Conservation (phyloP, 345 rosid species). For the Eucalyptus urophylla region DNA sequence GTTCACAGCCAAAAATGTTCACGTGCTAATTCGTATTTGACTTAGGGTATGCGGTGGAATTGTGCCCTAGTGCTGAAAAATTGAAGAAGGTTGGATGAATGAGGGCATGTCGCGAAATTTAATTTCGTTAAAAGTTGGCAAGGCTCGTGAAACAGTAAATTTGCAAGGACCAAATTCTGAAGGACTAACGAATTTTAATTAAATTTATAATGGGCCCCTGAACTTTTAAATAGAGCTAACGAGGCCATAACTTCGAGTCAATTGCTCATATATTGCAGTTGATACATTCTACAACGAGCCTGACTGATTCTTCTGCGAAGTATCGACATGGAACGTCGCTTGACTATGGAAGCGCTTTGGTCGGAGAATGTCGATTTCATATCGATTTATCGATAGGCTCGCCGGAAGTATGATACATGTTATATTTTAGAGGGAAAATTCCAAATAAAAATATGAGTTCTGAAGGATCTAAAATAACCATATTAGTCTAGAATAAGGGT, state of each 20-base stretch:
- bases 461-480: rapidly evolving
- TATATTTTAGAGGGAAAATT: neutral
- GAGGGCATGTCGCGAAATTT: too few relatives aligned
- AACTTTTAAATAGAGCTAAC: neutral
- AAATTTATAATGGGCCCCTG: neutral
- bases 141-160: neutral
- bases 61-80: too few relatives aligned
- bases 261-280: neutral
- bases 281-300: neutral
- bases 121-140: neutral
- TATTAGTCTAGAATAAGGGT: rapidly evolving
- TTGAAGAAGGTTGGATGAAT: too few relatives aligned
- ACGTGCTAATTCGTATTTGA: neutral
- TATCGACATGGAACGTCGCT: rapidly evolving
- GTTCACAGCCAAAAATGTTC: neutral
- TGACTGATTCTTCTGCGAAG: neutral
- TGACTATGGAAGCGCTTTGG: neutral
- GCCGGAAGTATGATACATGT: rapidly evolving
- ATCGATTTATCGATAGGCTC: neutral
- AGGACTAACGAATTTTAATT: neutral
- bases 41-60: neutral
- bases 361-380: neutral
- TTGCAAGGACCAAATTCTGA: neutral
- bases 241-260: neutral
- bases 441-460: rapidly evolving